Percentiles rank a stretch among this genome's conserved stretches.
These are phyloP conservation scores for Ascomycota sp. DNA, from an alignment of 2,329 filamentous ascomycete species.

Conservation along the genomic window DNA sequence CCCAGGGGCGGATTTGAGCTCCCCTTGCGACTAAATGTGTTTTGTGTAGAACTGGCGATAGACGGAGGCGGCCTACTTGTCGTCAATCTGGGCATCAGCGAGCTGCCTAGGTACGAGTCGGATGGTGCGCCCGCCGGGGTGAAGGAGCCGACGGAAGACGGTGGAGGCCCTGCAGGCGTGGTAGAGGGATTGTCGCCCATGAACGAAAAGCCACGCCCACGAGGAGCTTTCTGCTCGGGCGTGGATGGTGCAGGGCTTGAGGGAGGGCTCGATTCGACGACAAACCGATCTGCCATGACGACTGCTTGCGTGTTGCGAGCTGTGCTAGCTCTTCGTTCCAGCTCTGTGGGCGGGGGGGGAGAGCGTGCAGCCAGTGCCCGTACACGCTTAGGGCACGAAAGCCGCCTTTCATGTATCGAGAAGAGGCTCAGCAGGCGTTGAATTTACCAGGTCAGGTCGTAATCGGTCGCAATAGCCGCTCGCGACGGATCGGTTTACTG, in stretches of 20 bases:
- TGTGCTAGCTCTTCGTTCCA: not conserved
- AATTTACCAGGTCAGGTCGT: no score
- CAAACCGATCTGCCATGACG: slow-evolving; percentile 19
- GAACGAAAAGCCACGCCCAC: slow-evolving; percentile 14
- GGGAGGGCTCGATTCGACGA: slow-evolving; percentile 21
- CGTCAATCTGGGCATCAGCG: slow-evolving; percentile 22
- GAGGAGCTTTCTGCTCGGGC: slow-evolving; percentile 19
- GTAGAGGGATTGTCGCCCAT: slow-evolving; percentile 26
- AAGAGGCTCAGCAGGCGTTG: no score
- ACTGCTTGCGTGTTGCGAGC: slow-evolving; percentile 1
- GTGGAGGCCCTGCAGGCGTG: slow-evolving; percentile 28
- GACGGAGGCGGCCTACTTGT: slow-evolving; percentile 15
- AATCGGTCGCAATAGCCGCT: no score
- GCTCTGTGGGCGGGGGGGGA: not conserved
- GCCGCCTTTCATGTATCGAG: not conserved
- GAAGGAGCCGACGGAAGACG: slow-evolving; percentile 30
- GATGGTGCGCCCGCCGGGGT: slow-evolving; percentile 33
- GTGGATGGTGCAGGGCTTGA: slow-evolving; percentile 24
- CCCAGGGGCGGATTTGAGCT: slow-evolving; percentile 22
- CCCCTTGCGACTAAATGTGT: slow-evolving; percentile 16
- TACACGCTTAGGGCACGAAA: not conserved
- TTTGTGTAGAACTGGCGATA: slow-evolving; percentile 11
- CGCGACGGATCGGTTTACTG: no score
- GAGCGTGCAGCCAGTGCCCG: not conserved
- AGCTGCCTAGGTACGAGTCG: slow-evolving; percentile 30